Base-by-base conservation (phyloP, 192 early-diverging fungal genomes). In the Gryganskiella cystojenkinii region DNA sequence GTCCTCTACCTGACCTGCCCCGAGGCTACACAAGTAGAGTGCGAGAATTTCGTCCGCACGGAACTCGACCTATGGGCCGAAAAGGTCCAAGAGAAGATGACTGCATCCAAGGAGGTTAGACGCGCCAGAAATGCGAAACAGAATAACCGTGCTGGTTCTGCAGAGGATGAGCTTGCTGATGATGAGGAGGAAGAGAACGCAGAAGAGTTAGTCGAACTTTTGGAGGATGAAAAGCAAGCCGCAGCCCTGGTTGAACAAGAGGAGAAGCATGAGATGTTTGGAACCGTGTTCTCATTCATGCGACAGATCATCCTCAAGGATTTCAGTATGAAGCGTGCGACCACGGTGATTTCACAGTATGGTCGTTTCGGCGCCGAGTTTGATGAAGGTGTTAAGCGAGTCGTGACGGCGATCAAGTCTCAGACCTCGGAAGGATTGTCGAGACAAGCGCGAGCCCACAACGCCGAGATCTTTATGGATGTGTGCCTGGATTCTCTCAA, bases 341-440 rank as follows among this genome's bases (percentile, higher is more conserved):
- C 52, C 0, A 46, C 56, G 0, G 49, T 88, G 2, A 28, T 86
- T 42, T 49, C 67, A 2, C 74, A 83, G 13, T 84, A 80, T 27
- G 80, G 84, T 2, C 58, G 56, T 6, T 66, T 81, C 33, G 82
- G 76, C 1, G 27, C 25, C 7, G 84, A 84, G 40, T 55, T 84
- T 17, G 86, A 87, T 46, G 81, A 83, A n/a, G 61, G 81, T 14
- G 70, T 84, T 28, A 82, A 80, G 55, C 63, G 70, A 27, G 51
- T 87, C 20, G 51, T 87, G n/a, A 27, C 52, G 3, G 70, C 72
- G 27, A 67, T 85, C 51, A 79, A 85, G 40, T 50, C 70, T n/a
- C 67, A 66, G 20, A 61, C 75, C n/a, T 64, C 62, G 3, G 54
- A 59, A 15, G 51, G 74, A 6, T 17, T 46, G 17, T 44, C 60